These are phyloP conservation scores for Marasmius oreades DNA, from an alignment of 1,284 basidiomycete genomes.

Conservation along the genomic window DNA sequence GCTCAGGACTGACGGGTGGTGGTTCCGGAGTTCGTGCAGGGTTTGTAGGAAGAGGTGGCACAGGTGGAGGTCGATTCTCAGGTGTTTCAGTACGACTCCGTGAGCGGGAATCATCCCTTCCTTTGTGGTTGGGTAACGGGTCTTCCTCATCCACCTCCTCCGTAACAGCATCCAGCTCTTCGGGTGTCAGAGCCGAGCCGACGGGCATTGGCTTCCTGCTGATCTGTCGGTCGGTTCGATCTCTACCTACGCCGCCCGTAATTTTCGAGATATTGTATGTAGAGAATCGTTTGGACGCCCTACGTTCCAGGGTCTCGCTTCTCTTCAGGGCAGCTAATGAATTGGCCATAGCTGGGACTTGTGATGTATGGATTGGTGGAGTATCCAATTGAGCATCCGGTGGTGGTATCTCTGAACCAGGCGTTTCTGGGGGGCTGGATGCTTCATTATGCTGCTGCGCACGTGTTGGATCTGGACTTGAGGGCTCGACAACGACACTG, in stretches of 20 bases:
- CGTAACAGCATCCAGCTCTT: slow-evolving; percentile 65
- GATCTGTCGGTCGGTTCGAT: slow-evolving; percentile 38
- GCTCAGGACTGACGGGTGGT: slow-evolving; percentile 21
- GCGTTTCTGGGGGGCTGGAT: slow-evolving; percentile 37
- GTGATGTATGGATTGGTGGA: slow-evolving; percentile 38
- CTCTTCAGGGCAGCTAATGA: slow-evolving; percentile 89
- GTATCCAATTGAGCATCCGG: slow-evolving; percentile 34
- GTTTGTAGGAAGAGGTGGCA: slow-evolving; percentile 40
- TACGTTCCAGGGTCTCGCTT: slow-evolving; percentile 82
- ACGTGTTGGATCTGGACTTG: slow-evolving; percentile 30
- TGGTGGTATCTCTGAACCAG: slow-evolving; percentile 25
- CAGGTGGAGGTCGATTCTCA: slow-evolving; percentile 39
- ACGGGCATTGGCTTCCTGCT: slow-evolving; percentile 65
- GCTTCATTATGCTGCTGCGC: slow-evolving; percentile 23
- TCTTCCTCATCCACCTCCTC: slow-evolving; percentile 70
- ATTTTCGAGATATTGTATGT: slow-evolving; percentile 96
- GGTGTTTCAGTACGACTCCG: slow-evolving; percentile 30
- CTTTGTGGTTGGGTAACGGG: slow-evolving; percentile 18
- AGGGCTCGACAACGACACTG: slow-evolving; percentile 55
- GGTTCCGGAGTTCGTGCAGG: slow-evolving; percentile 35
- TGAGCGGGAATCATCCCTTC: slow-evolving; percentile 25
- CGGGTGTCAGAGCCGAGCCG: slow-evolving; percentile 55
- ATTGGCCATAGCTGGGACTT: slow-evolving; percentile 68
- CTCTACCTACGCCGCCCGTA: slow-evolving; percentile 57
- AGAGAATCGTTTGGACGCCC: slow-evolving; percentile 96